These are phyloP conservation scores for Hygrocybe coccinea DNA, from an alignment of 768 basidiomycete genomes.

Conservation along the genomic window DNA sequence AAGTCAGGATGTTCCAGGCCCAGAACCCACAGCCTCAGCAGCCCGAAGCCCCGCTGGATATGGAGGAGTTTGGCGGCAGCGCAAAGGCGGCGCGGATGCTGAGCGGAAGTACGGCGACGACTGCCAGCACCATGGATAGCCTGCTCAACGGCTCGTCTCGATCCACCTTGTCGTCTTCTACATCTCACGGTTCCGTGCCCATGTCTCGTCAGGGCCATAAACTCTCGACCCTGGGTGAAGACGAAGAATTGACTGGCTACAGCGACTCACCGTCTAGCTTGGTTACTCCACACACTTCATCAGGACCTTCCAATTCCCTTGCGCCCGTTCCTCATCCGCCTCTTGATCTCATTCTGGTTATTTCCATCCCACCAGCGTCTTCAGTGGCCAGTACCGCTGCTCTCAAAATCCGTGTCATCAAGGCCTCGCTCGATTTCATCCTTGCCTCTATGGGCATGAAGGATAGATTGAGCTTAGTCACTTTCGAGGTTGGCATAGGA, in stretches of 20 bases:
- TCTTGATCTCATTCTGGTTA: conserved; percentile 86
- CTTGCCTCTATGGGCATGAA: conserved; percentile 67
- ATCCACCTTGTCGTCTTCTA: conserved; percentile 70
- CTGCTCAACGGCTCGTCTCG: conserved; percentile 62
- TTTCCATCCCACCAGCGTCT: conserved; percentile 75
- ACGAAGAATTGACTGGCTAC: conserved; percentile 59
- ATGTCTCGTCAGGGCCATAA: conserved; percentile 44
- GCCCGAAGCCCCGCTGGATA: conserved; percentile 42
- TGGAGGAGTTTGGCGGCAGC: conserved; percentile 77
- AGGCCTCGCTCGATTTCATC: conserved; percentile 81
- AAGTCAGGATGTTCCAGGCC: conserved; percentile 68
- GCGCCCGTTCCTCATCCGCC: conserved; percentile 80
- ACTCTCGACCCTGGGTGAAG: conserved; percentile 64
- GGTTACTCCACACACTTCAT: conserved; percentile 66
- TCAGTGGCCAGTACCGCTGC: conserved; percentile 73
- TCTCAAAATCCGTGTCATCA: conserved; percentile 86
- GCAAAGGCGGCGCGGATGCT: conserved; percentile 75
- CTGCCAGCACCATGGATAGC: conserved; percentile 62
- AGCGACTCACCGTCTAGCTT: conserved; percentile 53
- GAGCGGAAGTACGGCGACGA: conserved; percentile 66
- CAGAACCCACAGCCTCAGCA: conserved; percentile 40
- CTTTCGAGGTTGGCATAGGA: conserved; percentile 82
- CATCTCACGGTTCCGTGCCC: conserved; percentile 57
- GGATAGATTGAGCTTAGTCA: conserved; percentile 86
- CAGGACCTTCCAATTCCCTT: conserved; percentile 75